A percentile compares a stretch with the other conserved stretches of the same genome.
These are phyloP conservation scores for Cyclotella cryptica DNA, from an alignment of 108 stramenopile genomes.

Conservation along the genomic window DNA sequence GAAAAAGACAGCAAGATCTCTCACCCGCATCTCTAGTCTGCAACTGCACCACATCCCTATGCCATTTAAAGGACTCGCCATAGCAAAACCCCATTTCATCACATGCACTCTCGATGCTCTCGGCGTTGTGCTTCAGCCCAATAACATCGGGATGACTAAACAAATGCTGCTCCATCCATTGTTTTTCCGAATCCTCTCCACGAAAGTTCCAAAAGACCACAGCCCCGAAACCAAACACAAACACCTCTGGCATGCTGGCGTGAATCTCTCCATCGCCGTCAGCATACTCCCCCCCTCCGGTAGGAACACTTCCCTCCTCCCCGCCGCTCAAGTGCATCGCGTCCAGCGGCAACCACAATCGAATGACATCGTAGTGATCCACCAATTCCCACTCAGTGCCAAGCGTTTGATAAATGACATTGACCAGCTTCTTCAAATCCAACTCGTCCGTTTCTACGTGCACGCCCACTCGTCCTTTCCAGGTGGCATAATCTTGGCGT, in stretches of 20 bases:
- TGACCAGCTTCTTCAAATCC: conserved; percentile 48
- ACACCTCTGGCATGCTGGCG: conserved; percentile 57
- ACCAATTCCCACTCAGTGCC: conserved; percentile 48
- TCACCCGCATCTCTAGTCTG: conserved; percentile 54
- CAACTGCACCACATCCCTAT: conserved; percentile 53
- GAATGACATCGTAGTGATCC: conserved; percentile 55
- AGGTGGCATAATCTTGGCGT: conserved; percentile 47
- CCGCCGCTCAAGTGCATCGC: conserved; percentile 10
- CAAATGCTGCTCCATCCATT: conserved; percentile 53
- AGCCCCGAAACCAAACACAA: conserved; percentile 57
- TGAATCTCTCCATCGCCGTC: conserved; percentile 46
- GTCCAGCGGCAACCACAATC: conserved; percentile 45
- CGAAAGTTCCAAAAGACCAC: conserved; percentile 61
- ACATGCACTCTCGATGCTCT: conserved; percentile 47
- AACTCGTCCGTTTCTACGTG: conserved; percentile 54
- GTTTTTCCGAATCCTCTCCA: conserved; percentile 32
- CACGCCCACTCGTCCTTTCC: conserved; percentile 57
- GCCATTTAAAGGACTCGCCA: conserved; percentile 43
- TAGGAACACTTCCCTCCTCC: conserved; percentile 24
- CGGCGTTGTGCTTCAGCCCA: conserved; percentile 43
- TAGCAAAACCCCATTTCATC: conserved; percentile 61
- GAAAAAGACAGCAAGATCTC: background rate
- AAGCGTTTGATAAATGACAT: conserved; percentile 43
- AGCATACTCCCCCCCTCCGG: conserved; percentile 39
- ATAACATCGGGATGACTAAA: conserved; percentile 37